A percentile compares a stretch with the other conserved stretches of the same genome.
These are phyloP conservation scores for Debaryomyces fabryi DNA, from an alignment of 1,139 yeast species.

Conservation along the genomic window DNA sequence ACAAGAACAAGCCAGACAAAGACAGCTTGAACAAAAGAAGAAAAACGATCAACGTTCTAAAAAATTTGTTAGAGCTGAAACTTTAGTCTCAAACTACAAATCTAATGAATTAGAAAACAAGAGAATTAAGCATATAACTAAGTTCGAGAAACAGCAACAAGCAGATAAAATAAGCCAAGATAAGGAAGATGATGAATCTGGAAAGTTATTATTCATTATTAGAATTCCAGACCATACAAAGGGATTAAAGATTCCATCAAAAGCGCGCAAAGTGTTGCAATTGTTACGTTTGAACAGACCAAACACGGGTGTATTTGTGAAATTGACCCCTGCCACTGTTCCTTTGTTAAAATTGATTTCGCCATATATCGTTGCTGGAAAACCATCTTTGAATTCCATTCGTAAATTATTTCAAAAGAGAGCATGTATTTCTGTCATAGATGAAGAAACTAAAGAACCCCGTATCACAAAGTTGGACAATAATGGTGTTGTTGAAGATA, in stretches of 20 bases:
- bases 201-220: conserved; percentile 61
- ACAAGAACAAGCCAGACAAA: conserved; percentile 50
- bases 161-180: conserved; percentile 15
- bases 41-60: conserved; percentile 38
- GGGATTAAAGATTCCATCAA: conserved; percentile 66
- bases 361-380: conserved; percentile 74
- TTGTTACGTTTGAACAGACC: conserved; percentile 59
- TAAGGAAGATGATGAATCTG: conserved; percentile 25
- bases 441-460: conserved; percentile 29
- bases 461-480: conserved; percentile 58
- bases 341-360: conserved; percentile 67
- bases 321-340: conserved; percentile 55
- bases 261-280: conserved; percentile 60
- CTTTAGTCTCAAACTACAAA: conserved; percentile 64
- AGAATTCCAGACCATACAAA: conserved; percentile 61
- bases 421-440: conserved; percentile 54
- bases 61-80: conserved; percentile 72
- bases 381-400: conserved; percentile 69
- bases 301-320: conserved; percentile 73
- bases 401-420: conserved; percentile 77
- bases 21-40: conserved; percentile 36
- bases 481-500: conserved; percentile 73
- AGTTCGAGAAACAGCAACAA: conserved; percentile 38
- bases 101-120: conserved; percentile 68
- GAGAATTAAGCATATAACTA: conserved; percentile 64